These are phyloP conservation scores for Bauhinia variegata DNA, from an alignment of 306 rosid genomes.

Conservation along the genomic window DNA sequence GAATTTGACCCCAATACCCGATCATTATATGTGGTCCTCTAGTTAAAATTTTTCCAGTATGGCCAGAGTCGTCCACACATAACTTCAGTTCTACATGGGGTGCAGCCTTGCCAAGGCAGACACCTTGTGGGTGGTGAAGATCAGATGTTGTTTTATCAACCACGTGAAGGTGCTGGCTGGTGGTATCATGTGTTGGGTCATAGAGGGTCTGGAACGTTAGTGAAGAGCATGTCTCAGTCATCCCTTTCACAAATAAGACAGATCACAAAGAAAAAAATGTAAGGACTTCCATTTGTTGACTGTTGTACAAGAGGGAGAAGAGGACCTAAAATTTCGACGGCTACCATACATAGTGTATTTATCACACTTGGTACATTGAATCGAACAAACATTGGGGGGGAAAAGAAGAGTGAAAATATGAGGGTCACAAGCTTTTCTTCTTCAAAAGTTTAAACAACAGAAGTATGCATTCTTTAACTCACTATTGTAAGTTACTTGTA, in stretches of 20 bases:
- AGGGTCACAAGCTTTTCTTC: neutral
- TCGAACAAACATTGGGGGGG: neutral
- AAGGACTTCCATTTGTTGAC: constrained; percentile 11
- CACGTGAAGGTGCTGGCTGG: constrained; percentile 24
- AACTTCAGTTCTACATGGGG: constrained; percentile 84
- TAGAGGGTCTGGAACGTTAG: constrained; percentile 68
- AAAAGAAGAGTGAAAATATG: neutral
- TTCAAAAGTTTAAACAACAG: neutral
- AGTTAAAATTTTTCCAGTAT: constrained; percentile 73
- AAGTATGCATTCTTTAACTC: constrained; percentile 1
- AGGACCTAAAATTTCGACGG: constrained; percentile 10
- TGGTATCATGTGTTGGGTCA: constrained; percentile 49
- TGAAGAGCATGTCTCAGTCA: constrained; percentile 94
- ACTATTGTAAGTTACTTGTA: neutral
- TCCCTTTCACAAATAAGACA: constrained; percentile 54
- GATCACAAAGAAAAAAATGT: constrained; percentile 27
- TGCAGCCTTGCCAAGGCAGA: constrained; percentile 94
- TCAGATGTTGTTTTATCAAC: constrained; percentile 34
- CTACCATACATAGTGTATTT: constrained; percentile 3
- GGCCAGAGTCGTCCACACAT: constrained; percentile 46
- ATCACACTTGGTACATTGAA: constrained; percentile 7
- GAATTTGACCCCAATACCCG: constrained; percentile 69
- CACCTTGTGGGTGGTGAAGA: constrained; percentile 57
- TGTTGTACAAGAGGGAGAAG: neutral
- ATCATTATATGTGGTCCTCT: constrained; percentile 97